Evolutionary conservation across 1,284 basidiomycete genomes (phyloP), one percentile per base, ranked within the genome.

Genomic region (Tilletia horrida): DNA sequence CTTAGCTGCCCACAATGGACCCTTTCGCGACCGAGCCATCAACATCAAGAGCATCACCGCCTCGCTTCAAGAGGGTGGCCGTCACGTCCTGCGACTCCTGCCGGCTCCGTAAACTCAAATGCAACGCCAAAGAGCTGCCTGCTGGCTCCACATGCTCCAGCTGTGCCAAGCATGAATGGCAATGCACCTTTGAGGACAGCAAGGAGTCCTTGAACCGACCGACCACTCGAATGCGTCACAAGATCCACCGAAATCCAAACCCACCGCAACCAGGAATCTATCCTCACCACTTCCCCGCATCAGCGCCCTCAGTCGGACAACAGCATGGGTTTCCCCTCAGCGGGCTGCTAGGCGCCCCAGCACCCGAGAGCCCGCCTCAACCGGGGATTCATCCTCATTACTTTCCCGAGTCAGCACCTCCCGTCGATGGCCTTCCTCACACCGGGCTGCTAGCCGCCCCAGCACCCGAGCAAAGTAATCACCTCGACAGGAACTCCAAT

Each of bases 51-150:
- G 3, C 45, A 6, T 3, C 50, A 23, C 50, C 50, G 2, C 7
- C 55, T 40, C 55, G 55, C 31, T 31, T 59, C 25, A 67, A 63
- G 52, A 13, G 66, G 21, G 66, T 67, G 13, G 31, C 63, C 16
- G 66, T 67, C 18, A 67, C 66, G 18, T 67, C 66, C 18, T 67
- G 66, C 23, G 66, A 67, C 44, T 35, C 61, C 11, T 67, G 66
- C 62, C 43, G 66, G 6, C 57, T 65, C n/a, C 43, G 61, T n/a
- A 67, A 67, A 47, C 62, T 67, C 50, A 40, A 57, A 31, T 67
- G 66, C 23, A 67, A 67, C 50, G 61, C 66, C 21, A 67, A 64
- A 45, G 66, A 67, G 21, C 21, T 63, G 44, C n/a, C 31, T 11
- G 13, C 47, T 8, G 66, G 66, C 3, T 23, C 13, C 2, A 45